Base-by-base conservation (phyloP, 352 stramenopile genomes). In the Phytophthora sp. region DNA sequence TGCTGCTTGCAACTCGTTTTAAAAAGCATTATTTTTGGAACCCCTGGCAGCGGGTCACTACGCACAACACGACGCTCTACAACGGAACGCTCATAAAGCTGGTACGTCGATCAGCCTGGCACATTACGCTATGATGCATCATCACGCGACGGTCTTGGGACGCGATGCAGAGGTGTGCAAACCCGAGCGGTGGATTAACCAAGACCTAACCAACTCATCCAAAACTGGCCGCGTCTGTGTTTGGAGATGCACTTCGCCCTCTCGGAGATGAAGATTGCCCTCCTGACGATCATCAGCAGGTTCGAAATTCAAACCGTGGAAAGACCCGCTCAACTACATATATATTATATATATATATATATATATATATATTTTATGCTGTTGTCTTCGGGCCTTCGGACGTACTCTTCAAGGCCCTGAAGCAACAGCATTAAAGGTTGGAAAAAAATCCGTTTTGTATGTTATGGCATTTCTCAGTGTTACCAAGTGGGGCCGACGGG, bases 111-210 rank as follows among this genome's bases (percentile, higher is more conserved):
- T 92, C 27, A 63, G 86, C 23, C 74, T 93, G 24, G 69, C 80
- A 4, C 77, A 83, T 26, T 95, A 88, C 64, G 77, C 76, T 9
- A 86, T 89, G 45, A 80, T 71, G 2, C 73, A 76, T 23, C 73
- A 76, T 23, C 63, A 86, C 16, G 70, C 73, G 27, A 77, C 64
- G 31, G 63, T 77, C n/a, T 77, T 65, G 70, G 70, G 70, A 0
- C 27, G 77, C 1, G 85, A 93, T 54, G 80, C 79, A 2, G 64
- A 70, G 1, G 52, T 76, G 35, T 90, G 77, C 57, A 85, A 84
- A 12, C 83, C 87, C 0, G 79, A 93, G 30, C 77, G 81, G 7
- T 93, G 80, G 79, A 73, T 93, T 49, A 76, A 89, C 39, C 16
- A 4, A 21, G 29, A 47, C 42, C 56, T 2, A 58, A 53, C 15